Evolutionary conservation across 768 basidiomycete genomes (phyloP).

Genomic region (Mycena sanguinolenta): DNA sequence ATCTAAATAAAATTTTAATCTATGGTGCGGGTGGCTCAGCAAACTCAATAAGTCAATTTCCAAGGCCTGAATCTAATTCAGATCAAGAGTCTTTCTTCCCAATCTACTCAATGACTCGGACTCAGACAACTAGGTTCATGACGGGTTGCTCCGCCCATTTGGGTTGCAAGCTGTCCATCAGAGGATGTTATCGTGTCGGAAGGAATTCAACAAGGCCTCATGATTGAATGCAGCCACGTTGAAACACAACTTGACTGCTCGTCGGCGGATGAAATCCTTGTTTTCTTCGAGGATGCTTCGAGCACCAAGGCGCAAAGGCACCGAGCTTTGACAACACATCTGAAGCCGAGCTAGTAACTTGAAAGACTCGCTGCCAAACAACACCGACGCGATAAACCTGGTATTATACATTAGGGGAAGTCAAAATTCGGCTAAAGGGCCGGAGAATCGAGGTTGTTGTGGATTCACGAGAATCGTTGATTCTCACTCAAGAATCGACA

Average conservation of each 20-base stretch:
- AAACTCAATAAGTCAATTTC: no score
- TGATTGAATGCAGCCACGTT: conserved; percentile 13
- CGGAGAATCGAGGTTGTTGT: no score
- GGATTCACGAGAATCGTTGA: no score
- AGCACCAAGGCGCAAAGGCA: conserved; percentile 11
- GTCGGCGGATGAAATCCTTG: conserved; percentile 1
- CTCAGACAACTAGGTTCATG: conserved; percentile 20
- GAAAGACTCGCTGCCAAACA: conserved; percentile 11
- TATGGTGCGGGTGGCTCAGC: no score
- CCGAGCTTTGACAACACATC: conserved; percentile 15
- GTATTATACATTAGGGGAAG: no score
- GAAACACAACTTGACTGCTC: conserved; percentile 16
- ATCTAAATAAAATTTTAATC: no score
- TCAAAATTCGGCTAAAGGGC: no score
- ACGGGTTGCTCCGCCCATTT: conserved; percentile 25
- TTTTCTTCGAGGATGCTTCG: not conserved
- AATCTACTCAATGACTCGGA: no score
- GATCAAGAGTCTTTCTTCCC: no score
- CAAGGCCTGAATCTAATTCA: no score
- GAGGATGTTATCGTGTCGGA: not conserved
- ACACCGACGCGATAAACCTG: no score
- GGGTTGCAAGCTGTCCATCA: conserved; percentile 13
- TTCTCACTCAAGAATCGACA: no score
- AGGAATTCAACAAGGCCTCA: not conserved
- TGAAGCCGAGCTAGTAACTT: conserved; percentile 9